A percentile compares a stretch with the other conserved stretches of the same genome.
phyloP scores from a whole-genome alignment of 176 grass and related monocot species.

The Stipa capillata region DNA sequence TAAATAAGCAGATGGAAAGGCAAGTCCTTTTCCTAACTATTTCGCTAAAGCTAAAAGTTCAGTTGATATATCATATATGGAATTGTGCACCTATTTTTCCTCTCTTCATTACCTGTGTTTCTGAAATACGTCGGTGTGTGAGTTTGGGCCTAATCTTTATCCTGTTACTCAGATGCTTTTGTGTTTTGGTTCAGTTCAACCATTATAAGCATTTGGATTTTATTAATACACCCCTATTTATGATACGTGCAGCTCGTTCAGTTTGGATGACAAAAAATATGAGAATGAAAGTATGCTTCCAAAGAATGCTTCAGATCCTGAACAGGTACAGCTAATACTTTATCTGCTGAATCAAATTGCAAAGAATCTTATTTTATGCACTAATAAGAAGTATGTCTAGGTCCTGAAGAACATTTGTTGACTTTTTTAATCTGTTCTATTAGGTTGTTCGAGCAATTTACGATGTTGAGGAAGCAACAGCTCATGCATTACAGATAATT shows the following conservation, averaged over 20 bases:
- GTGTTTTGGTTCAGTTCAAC: neutral
- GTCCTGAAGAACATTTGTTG: neutral
- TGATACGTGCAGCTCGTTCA: slow-evolving; percentile 58
- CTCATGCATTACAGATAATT: slow-evolving; percentile 82
- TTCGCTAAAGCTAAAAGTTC: neutral
- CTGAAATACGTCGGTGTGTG: neutral
- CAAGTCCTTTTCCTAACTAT: slow-evolving; percentile 19
- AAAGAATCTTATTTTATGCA: neutral
- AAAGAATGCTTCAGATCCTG: slow-evolving; percentile 69
- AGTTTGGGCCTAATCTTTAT: neutral
- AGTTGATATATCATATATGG: neutral
- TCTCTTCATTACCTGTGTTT: neutral
- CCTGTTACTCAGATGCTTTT: neutral
- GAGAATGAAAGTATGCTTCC: slow-evolving; percentile 69
- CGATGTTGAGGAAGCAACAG: slow-evolving; percentile 78
- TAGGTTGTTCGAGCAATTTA: slow-evolving; percentile 79
- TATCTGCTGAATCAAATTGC: neutral
- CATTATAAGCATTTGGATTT: neutral
- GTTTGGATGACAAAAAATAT: slow-evolving; percentile 70
- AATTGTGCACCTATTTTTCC: neutral
- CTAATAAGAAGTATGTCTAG: neutral
- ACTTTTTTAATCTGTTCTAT: slow-evolving; percentile 1
- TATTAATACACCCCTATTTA: slow-evolving; percentile 7
- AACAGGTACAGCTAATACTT: slow-evolving; percentile 34
- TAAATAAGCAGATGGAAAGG: slow-evolving; percentile 89